A percentile compares a stretch with the other conserved stretches of the same genome.
These are phyloP conservation scores for Stagonosporopsis rhizophila DNA, from an alignment of 2,329 filamentous ascomycete species.

Conservation along the genomic window DNA sequence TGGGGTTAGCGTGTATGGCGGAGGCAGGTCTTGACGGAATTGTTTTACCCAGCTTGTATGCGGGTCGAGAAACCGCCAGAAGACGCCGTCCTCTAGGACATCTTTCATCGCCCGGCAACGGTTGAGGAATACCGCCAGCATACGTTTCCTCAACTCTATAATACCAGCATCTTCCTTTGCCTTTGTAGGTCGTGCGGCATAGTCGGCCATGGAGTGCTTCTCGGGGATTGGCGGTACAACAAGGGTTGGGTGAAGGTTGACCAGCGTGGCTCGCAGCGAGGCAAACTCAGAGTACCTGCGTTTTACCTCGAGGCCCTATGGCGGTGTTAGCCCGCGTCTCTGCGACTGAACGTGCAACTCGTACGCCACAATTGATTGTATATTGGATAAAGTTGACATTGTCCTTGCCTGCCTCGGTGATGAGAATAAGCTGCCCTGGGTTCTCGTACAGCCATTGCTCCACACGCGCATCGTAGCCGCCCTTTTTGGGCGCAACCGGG, in stretches of 20 bases:
- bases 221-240: constrained; percentile 97
- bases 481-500: constrained; percentile 69
- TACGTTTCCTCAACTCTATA: constrained; percentile 94
- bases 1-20: constrained; percentile 6
- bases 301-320: constrained; percentile 90
- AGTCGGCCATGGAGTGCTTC: constrained; percentile 98
- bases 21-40: neutral
- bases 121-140: constrained; percentile 95
- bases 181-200: constrained; percentile 95
- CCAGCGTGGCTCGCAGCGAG: constrained; percentile 85
- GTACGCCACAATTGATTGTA: constrained; percentile 91
- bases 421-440: constrained; percentile 85
- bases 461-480: constrained; percentile 91
- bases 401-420: constrained; percentile 93
- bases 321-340: constrained; percentile 21
- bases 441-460: constrained; percentile 98
- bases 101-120: constrained; percentile 92
- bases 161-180: constrained; percentile 98
- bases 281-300: constrained; percentile 96
- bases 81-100: constrained; percentile 89
- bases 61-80: constrained; percentile 97
- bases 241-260: constrained; percentile 90
- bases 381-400: constrained; percentile 96
- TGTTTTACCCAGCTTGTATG: constrained; percentile 92
- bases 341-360: constrained; percentile 31